phyloP scores from a whole-genome alignment of 768 basidiomycete genomes.

The Udeniomyces megalosporus region DNA sequence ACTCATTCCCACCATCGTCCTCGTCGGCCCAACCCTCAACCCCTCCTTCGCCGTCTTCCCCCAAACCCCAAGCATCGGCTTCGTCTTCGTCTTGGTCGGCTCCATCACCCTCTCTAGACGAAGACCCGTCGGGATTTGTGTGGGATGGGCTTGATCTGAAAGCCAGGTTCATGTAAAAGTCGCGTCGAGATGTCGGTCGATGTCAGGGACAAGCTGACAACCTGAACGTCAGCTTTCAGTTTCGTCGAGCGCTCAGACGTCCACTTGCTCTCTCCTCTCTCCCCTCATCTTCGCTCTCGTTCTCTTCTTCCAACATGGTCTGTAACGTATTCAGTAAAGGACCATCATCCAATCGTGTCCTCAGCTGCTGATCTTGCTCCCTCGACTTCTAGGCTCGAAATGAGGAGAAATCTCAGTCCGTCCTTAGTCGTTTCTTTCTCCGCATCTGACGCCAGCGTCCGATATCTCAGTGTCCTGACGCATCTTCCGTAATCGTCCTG shows the following conservation, averaged over 20 bases:
- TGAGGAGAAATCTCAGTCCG: constrained; percentile 80
- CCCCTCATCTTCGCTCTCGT: neutral
- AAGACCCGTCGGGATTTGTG: too few species aligned
- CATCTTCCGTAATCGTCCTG: neutral
- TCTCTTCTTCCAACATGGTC: neutral
- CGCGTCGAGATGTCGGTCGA: too few species aligned
- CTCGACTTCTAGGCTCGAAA: constrained; percentile 66
- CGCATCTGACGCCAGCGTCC: too few species aligned
- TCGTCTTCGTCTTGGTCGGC: neutral
- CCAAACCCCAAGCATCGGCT: neutral
- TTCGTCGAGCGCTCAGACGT: too few species aligned
- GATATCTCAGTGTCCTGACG: neutral
- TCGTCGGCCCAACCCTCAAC: neutral
- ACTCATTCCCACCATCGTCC: neutral
- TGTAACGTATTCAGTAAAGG: too few species aligned
- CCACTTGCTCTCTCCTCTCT: neutral
- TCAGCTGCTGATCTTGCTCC: neutral
- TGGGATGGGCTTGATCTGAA: too few species aligned
- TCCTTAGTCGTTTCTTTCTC: neutral
- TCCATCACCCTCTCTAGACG: neutral
- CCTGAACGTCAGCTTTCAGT: too few species aligned
- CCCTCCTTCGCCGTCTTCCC: neutral
- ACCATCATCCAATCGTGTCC: neutral
- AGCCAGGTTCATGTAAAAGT: too few species aligned
- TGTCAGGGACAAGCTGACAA: too few species aligned